A percentile compares a stretch with the other conserved stretches of the same genome.
These are phyloP conservation scores for Coemansia sp. DNA, from an alignment of 192 early-diverging fungal genomes.

Conservation along the genomic window DNA sequence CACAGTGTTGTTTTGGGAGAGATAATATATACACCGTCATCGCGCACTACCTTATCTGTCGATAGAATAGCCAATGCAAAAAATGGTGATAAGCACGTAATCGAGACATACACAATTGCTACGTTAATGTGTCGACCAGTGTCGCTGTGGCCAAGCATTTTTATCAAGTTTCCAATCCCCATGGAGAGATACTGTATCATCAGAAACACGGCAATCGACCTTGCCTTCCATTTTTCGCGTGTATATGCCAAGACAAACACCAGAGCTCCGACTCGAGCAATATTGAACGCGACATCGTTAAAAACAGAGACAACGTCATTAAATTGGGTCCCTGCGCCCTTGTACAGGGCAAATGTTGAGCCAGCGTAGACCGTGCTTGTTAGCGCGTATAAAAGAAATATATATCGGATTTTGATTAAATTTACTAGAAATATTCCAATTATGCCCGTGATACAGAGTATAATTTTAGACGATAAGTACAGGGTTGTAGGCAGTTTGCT, in stretches of 20 bases:
- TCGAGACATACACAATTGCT: constrained; percentile 12
- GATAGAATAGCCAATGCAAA: constrained; percentile 25
- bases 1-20: constrained; percentile 18
- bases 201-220: constrained; percentile 22
- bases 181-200: constrained; percentile 29
- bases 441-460: constrained; percentile 30
- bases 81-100: constrained; percentile 25
- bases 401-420: constrained; percentile 18
- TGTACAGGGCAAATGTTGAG: constrained; percentile 28
- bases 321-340: constrained; percentile 3
- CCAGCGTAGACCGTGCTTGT: constrained; percentile 23
- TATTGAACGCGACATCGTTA: constrained; percentile 14
- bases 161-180: constrained; percentile 32
- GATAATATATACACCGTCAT: constrained; percentile 36
- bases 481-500: constrained; percentile 20
- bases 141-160: constrained; percentile 8
- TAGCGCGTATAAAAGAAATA: constrained; percentile 21
- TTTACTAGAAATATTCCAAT: constrained; percentile 29
- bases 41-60: constrained; percentile 24
- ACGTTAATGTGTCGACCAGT: constrained; percentile 3
- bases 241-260: constrained; percentile 34
- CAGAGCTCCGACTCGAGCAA: constrained; percentile 26
- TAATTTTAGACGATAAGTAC: constrained; percentile 27
- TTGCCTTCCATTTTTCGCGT: constrained; percentile 33
- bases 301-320: constrained; percentile 14